Percentiles rank a stretch among this genome's conserved stretches.
Conservation (phyloP, 2,329 filamentous ascomycete species). For the Ophiognomonia clavigignenti-juglandacearum region DNA sequence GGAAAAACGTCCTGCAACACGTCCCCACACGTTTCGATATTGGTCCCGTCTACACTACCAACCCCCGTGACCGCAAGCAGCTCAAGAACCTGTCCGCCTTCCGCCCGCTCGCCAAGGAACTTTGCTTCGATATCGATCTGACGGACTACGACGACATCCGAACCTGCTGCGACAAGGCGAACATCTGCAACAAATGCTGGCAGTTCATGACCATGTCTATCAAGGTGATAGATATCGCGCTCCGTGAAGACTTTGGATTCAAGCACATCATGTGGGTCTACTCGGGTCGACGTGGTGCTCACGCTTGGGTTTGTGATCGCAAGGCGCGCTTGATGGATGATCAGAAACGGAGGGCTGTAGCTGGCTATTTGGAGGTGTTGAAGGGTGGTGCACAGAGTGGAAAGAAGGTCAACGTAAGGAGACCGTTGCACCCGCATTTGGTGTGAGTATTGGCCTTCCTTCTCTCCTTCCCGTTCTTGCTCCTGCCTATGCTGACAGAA, state of each 20-base stretch:
- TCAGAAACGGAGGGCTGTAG: slow-evolving; percentile 76
- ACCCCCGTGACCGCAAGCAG: slow-evolving; percentile 88
- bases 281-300: slow-evolving; percentile 89
- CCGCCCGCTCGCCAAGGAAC: slow-evolving; percentile 82
- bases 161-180: slow-evolving; percentile 89
- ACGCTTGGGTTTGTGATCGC: slow-evolving; percentile 97
- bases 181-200: slow-evolving; percentile 94
- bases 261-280: slow-evolving; percentile 98
- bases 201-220: slow-evolving; percentile 97
- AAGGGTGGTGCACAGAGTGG: slow-evolving; percentile 79
- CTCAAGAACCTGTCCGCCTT: slow-evolving; percentile 77
- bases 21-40: slow-evolving; percentile 97
- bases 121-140: slow-evolving; percentile 99
- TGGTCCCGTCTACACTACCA: slow-evolving; percentile 91
- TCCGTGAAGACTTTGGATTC: slow-evolving; percentile 94
- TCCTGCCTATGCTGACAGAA: slow-evolving; percentile 16
- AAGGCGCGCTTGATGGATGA: slow-evolving; percentile 82
- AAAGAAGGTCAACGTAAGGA: slow-evolving; percentile 78
- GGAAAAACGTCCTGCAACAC: slow-evolving; percentile 83
- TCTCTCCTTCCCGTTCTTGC: background rate
- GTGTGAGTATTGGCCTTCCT: slow-evolving; percentile 49
- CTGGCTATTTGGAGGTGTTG: slow-evolving; percentile 86
- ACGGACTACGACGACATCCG: slow-evolving; percentile 97
- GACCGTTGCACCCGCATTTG: slow-evolving; percentile 87
- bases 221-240: slow-evolving; percentile 80